Conservation (phyloP, 495 filamentous ascomycete genomes). For the Evansstolkia leycettana region DNA sequence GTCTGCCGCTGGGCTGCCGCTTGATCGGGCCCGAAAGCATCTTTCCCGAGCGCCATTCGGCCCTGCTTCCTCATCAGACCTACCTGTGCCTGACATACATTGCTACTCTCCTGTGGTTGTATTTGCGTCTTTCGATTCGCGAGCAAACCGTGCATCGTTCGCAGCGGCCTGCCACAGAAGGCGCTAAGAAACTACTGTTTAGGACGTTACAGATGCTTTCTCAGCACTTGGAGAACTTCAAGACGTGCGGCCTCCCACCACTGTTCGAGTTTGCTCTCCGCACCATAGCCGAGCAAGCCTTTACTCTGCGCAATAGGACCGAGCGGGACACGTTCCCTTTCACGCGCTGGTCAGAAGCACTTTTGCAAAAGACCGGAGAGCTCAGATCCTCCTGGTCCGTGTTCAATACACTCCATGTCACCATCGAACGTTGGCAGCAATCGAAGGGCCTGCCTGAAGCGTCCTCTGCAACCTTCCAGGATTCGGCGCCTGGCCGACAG, state of each 20-base stretch:
- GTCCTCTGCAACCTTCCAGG: slow-evolving; percentile 4
- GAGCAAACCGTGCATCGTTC: slow-evolving; percentile 22
- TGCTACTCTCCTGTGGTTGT: slow-evolving; percentile 32
- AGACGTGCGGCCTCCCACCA: slow-evolving; percentile 33
- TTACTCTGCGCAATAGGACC: slow-evolving; percentile 18
- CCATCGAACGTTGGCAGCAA: slow-evolving; percentile 22
- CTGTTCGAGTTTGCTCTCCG: slow-evolving; percentile 30
- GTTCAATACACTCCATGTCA: slow-evolving; percentile 20
- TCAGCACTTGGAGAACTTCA: slow-evolving; percentile 35
- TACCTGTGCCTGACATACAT: slow-evolving; percentile 35
- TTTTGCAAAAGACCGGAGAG: slow-evolving; percentile 18
- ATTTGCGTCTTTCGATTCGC: slow-evolving; percentile 24
- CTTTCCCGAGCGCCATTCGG: slow-evolving; percentile 28
- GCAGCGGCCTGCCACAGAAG: slow-evolving; percentile 28
- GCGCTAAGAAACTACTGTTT: slow-evolving; percentile 32
- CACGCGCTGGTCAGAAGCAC: slow-evolving; percentile 25
- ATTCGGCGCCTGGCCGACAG: not conserved
- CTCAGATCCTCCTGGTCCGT: slow-evolving; percentile 25
- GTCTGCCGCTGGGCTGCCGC: slow-evolving; percentile 28
- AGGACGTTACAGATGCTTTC: slow-evolving; percentile 30
- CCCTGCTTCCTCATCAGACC: slow-evolving; percentile 37
- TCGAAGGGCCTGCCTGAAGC: slow-evolving; percentile 9
- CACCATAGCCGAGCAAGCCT: slow-evolving; percentile 27
- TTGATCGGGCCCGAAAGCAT: slow-evolving; percentile 30
- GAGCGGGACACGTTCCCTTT: slow-evolving; percentile 28